phyloP scores from a whole-genome alignment of 2,329 filamentous ascomycete species.

The Sporothrix mexicana region DNA sequence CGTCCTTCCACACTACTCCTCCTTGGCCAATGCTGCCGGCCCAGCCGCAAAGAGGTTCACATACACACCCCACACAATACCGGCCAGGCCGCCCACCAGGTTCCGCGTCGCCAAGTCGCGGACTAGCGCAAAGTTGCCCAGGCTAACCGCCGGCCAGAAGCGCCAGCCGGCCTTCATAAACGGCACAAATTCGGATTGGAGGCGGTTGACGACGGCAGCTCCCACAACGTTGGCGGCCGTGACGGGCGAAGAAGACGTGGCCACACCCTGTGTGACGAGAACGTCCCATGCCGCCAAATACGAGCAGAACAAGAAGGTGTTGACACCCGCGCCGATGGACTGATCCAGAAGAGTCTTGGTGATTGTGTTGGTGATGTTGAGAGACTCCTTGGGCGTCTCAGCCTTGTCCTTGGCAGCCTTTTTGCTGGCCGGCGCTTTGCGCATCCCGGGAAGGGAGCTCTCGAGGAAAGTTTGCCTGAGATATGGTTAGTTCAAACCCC shows the following conservation, averaged over 20 bases:
- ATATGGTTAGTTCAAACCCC: background rate
- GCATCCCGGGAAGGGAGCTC: constrained; percentile 69
- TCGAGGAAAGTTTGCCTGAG: constrained; percentile 78
- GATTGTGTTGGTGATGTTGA: constrained; percentile 67
- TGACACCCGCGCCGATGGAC: constrained; percentile 67
- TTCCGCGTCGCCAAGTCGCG: constrained; percentile 69
- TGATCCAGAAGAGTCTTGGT: constrained; percentile 74
- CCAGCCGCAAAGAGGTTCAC: constrained; percentile 45
- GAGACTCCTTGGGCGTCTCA: constrained; percentile 50
- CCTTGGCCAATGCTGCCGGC: background rate
- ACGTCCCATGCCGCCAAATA: constrained; percentile 54
- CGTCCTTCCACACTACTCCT: background rate
- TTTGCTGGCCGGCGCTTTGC: constrained; percentile 51
- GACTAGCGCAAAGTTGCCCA: constrained; percentile 69
- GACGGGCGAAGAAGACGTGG: constrained; percentile 36
- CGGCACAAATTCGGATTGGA: constrained; percentile 63
- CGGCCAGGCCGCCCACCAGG: constrained; percentile 69
- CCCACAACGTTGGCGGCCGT: constrained; percentile 40
- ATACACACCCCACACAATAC: constrained; percentile 74
- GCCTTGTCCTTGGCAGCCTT: constrained; percentile 45
- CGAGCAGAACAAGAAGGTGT: constrained; percentile 68
- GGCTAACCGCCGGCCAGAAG: constrained; percentile 71
- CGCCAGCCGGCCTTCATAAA: constrained; percentile 73
- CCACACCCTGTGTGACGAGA: background rate
- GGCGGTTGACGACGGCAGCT: constrained; percentile 50